Evolutionary conservation across 352 stramenopile species (phyloP), one percentile per base, ranked within the genome.

Genomic region (Globisporangium paddicum): DNA sequence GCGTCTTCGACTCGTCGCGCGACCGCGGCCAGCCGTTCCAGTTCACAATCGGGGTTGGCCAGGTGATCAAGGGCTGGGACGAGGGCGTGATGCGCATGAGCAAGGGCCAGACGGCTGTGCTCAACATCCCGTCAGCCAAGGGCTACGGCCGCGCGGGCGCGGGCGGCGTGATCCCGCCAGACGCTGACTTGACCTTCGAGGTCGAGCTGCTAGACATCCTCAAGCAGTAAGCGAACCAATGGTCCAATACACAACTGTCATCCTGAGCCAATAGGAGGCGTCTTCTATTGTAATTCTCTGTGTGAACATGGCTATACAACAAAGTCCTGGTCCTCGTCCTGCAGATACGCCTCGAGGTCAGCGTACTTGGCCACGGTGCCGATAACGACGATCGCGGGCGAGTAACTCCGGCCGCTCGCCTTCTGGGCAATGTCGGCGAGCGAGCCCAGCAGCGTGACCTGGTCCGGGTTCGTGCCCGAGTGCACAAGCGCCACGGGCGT

Each of bases 41-140:
- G 66, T 94, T 94, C 67, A 71, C 79, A 48, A 86, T 94, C 46
- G 82, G 82, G 35, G 72, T 87, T 13, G 84, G 82, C 9, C 81
- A 97, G 66, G 93, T 98, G 13, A 98, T 98, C 71, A 82, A 93
- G 62, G 95, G 95, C 44, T 99, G 93, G 95, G 95, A 98, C 68
- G 89, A 98, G 63, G 86, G 95, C 19, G 93, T 99, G 26, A 79
- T 97, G 73, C 74, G 91, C 69, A 98, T 99, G 95, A 96, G 77
- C 58, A 87, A 98, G 49, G 95, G 95, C 26, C 91, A 98, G 76
- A 95, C 92, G 62, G 90, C 95, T 0, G 80, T 86, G 19, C 78
- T 99, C 5, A 67, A 84, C 48, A 98, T 98, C 62, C 91, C 95
- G 7, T 67, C 77, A 21, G 90, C 86, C 63, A 98, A 97, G 75